Base-by-base conservation (phyloP, 2,329 filamentous ascomycete species). In the Colletotrichum euphorbiae region DNA sequence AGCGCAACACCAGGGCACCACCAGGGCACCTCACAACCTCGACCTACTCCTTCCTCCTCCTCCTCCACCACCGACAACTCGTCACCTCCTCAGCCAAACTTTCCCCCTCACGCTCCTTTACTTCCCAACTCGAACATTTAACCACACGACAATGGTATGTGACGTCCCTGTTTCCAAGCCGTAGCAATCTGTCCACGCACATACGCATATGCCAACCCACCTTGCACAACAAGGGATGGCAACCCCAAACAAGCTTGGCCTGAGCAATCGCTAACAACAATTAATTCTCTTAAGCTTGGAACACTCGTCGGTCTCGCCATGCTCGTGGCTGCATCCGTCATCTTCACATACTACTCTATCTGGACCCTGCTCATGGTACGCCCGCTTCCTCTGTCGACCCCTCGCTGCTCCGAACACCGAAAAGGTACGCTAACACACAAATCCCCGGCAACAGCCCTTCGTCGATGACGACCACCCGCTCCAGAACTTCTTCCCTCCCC, bases 291-390 rank as follows among this genome's bases (percentile, higher is more conserved):
- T 13, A 80, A 99, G 96, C 92, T 98, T 83, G 96, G 97, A 88
- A 94, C 93, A 89, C 87, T 89, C 78, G 84, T 88, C 77, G 87
- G 87, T 78, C 83, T 89, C 84, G 86, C 87, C 87, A 89, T 89
- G 87, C 85, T 89, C 79, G 86, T 88, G 86, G 87, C 86, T 79
- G 85, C 87, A 75, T 84, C 86, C 71, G 84, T 87, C 79, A 84
- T 89, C 76, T 89, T 89, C 76, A 82, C 87, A 75, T 99, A 99
- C 88, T 99, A 99, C 85, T 96, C 93, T 71, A 89, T 97, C 81
- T 99, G 96, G 96, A 97, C 96, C 31, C 87, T 99, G 72, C 87
- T 98, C 73, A 98, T 99, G 93, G 96, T 98, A 88, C 67, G 82
- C 75, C 21, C 57, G 61, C 67, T 54, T 48, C 45, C 38, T 65